Base-by-base conservation (phyloP, 192 early-diverging fungal genomes). In the Hyaloraphidium curvatum region DNA sequence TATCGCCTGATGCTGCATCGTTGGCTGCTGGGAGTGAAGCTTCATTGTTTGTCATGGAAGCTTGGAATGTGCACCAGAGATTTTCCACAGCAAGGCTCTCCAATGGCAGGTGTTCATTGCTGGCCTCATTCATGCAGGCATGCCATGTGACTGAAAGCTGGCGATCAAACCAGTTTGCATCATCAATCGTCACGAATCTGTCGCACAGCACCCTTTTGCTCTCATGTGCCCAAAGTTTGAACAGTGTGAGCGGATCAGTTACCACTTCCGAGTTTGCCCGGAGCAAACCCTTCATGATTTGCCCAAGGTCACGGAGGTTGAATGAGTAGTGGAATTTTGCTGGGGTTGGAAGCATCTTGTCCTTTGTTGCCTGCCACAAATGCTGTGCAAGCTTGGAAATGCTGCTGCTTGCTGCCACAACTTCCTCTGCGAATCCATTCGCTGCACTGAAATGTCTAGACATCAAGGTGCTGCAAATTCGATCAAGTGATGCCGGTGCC, bases 271-370 rank as follows among this genome's bases (percentile, higher is more conserved):
- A 53, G 23, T 71, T 73, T 1, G 69, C 55, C 39, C 65, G 72
- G 19, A 78, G 55, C 76, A 78, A 75, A 21, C 76, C 76, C 53
- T 78, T 74, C 31, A 75, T 52, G 50, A 78, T 78, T 31, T 74
- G 61, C 29, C 65, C 66, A 59, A 78, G 56, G 50, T 78, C 76
- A 60, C 76, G 69, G 50, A 78, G 55, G 50, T 78, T 78, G 63
- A 78, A 78, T 51, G 74, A 78, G 51, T 78, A 78, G 62, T 78
- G 76, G 66, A 78, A 78, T 51, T 78, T 78, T 2, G 76, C 76
- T 23, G 76, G 76, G 0, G 76, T 79, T 22, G 77, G 77, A 37
- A 79, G 60, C 77, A 79, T 79, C 55, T 79, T 79, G n/a, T 55
- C 60, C 48, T 79, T 79, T 1, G 77, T 79, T 25, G 62, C 50